Evolutionary conservation across 176 grass and related monocot species (phyloP), one percentile per base, ranked within the genome.

Genomic region (Typha latifolia): DNA sequence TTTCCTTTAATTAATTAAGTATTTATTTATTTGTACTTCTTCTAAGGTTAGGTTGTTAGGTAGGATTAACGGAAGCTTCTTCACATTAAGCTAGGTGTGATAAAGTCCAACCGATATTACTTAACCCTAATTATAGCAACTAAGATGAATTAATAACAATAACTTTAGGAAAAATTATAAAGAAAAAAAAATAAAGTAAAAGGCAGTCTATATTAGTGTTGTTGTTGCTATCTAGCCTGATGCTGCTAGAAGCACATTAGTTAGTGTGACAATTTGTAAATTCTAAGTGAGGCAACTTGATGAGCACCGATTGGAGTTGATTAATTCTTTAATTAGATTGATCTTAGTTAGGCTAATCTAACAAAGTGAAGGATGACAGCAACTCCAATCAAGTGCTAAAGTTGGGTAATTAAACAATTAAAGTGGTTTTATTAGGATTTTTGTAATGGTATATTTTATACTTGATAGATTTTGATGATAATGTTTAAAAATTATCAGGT

Each of bases 1-100:
- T 55, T 55, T n/a, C 14, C 18, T 55, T n/a, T n/a, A n/a, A 20
- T 7, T 20, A 20, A 11, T 18, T n/a, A 59, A 59, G 9, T 59
- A 59, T 22, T 59, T 19, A 22, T 2, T 59, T 59, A 21, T 59
- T 16, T 21, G 1, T 21, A 19, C 53, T 21, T 59, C 5, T 59
- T 16, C 53, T 22, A 22, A 59, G 16, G 9, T 43, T 43, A 43
- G 37, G 9, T 22, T 3, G 53, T 68, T 64, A 61, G 59, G 43
- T 49, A 37, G 37, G 37, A 67, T 77, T 43, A 5, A 47, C 10
- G 62, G 72, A 72, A 77, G 68, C 80, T 77, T 77, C 69, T 53
- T 62, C 26, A 15, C 62, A 51, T 4, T 18, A n/a, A 20, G 15
- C n/a, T 57, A 11, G 53, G 53, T 57, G 53, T 5, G 20, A 43